Conservation (phyloP, 2,329 filamentous ascomycete genomes). For the Hypoxylon sp. region DNA sequence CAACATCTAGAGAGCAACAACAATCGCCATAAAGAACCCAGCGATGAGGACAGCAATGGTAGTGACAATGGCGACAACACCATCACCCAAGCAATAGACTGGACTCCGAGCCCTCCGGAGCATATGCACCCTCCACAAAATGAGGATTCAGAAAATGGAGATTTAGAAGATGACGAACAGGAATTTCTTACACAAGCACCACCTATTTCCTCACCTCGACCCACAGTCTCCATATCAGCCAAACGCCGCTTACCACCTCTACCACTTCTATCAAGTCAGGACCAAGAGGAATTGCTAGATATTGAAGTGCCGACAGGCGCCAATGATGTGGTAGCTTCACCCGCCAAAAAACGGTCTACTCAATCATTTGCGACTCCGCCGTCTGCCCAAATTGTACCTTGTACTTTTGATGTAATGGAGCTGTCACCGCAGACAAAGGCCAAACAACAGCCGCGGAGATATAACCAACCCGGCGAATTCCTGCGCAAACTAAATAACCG, state of each 20-base stretch:
- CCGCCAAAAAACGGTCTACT: constrained; percentile 38
- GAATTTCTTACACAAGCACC: constrained; percentile 42
- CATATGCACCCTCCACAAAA: constrained; percentile 16
- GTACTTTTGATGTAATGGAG: constrained; percentile 41
- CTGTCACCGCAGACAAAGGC: constrained; percentile 11
- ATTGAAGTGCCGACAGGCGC: constrained; percentile 43
- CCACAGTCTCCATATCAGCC: constrained; percentile 31
- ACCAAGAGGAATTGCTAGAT: constrained; percentile 46
- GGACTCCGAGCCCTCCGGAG: constrained; percentile 20
- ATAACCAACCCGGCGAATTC: constrained; percentile 20
- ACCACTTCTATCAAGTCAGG: constrained; percentile 43
- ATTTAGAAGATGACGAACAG: constrained; percentile 13
- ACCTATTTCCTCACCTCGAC: constrained; percentile 35
- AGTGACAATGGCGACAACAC: constrained; percentile 8
- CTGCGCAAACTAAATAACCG: constrained; percentile 32
- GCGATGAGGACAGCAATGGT: background rate
- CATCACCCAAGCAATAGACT: background rate
- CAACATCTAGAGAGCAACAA: background rate
- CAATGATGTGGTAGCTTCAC: constrained; percentile 24
- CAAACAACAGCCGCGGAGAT: constrained; percentile 18
- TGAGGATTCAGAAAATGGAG: background rate
- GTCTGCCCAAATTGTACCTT: constrained; percentile 47
- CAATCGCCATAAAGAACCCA: constrained; percentile 7
- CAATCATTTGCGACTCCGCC: constrained; percentile 44
- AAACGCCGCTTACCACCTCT: constrained; percentile 25